A percentile compares a stretch with the other conserved stretches of the same genome.
phyloP scores from a whole-genome alignment of 2,329 filamentous ascomycete genomes.

The Capronia epimyces region DNA sequence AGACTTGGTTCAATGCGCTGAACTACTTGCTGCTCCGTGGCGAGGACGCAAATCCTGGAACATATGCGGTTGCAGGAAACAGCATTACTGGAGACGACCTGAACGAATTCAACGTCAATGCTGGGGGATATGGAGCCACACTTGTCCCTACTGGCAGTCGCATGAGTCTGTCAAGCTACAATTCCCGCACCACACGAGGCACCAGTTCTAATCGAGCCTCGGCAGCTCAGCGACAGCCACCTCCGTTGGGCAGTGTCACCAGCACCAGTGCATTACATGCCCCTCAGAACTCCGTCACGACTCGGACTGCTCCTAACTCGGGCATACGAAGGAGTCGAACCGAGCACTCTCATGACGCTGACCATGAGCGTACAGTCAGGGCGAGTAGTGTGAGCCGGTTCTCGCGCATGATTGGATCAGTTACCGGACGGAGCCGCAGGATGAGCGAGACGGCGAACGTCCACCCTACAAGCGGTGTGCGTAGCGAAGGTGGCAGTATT shows the following conservation, averaged over 20 bases:
- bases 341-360: slow-evolving; percentile 44
- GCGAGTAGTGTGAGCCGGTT: slow-evolving; percentile 24
- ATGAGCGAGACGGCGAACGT: slow-evolving; percentile 18
- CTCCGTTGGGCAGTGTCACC: slow-evolving; percentile 34
- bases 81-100: slow-evolving; percentile 57
- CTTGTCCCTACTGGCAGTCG: slow-evolving; percentile 40
- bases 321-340: slow-evolving; percentile 30
- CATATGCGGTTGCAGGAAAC: slow-evolving; percentile 45
- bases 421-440: slow-evolving; percentile 42
- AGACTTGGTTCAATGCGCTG: slow-evolving; percentile 97
- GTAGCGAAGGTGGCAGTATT: slow-evolving; percentile 31
- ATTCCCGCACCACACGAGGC: slow-evolving; percentile 65
- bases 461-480: slow-evolving; percentile 1
- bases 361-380: slow-evolving; percentile 44
- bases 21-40: slow-evolving; percentile 85
- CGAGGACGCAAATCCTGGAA: slow-evolving; percentile 41
- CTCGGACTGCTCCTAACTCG: slow-evolving; percentile 26
- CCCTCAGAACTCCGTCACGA: slow-evolving; percentile 32
- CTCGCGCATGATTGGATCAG: slow-evolving; percentile 43
- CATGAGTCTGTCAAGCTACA: slow-evolving; percentile 69
- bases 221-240: slow-evolving; percentile 34
- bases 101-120: slow-evolving; percentile 88
- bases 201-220: slow-evolving; percentile 40
- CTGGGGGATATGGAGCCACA: slow-evolving; percentile 53
- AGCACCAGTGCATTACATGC: slow-evolving; percentile 33